Percentiles rank a stretch among this genome's conserved stretches.
These are phyloP conservation scores for Backusella westeae DNA, from an alignment of 192 early-diverging fungal genomes.

Conservation along the genomic window DNA sequence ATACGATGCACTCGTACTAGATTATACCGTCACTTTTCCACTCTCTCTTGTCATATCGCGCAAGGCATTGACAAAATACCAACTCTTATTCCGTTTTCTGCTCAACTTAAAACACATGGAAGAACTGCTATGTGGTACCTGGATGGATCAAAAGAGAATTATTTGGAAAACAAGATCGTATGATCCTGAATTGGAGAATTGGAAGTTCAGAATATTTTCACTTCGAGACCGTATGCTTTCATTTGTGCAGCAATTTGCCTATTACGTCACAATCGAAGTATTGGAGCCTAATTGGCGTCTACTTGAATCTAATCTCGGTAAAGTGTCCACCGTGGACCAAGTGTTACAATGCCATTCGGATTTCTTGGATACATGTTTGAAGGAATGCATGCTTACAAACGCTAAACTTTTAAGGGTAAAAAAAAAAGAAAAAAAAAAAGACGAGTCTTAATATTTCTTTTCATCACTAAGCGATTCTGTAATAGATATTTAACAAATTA, in stretches of 20 bases:
- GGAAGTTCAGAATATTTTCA: slow-evolving; percentile 64
- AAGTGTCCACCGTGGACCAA: slow-evolving; percentile 83
- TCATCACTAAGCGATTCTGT: neutral
- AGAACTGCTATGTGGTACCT: slow-evolving; percentile 70
- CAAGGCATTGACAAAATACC: slow-evolving; percentile 86
- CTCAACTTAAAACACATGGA: slow-evolving; percentile 89
- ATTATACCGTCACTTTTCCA: slow-evolving; percentile 87
- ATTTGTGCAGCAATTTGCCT: slow-evolving; percentile 91
- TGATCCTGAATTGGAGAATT: slow-evolving; percentile 46
- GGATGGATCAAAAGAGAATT: slow-evolving; percentile 68
- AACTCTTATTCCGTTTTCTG: slow-evolving; percentile 85
- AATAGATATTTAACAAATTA: slow-evolving; percentile 65
- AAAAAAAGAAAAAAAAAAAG: slow-evolving; percentile 42
- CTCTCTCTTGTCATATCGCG: slow-evolving; percentile 84
- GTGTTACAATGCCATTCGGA: slow-evolving; percentile 77
- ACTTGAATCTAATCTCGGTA: slow-evolving; percentile 62
- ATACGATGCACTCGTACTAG: slow-evolving; percentile 78
- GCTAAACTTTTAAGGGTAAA: slow-evolving; percentile 78
- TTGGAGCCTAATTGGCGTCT: slow-evolving; percentile 87
- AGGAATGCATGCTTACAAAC: slow-evolving; percentile 88
- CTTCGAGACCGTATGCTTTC: slow-evolving; percentile 82
- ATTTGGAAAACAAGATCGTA: slow-evolving; percentile 46
- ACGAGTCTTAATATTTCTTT: neutral
- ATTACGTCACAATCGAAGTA: slow-evolving; percentile 89
- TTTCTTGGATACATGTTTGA: slow-evolving; percentile 85